Evolutionary conservation across 805 yeast genomes (phyloP).

Genomic region (Maudiozyma serrabonitensis): DNA sequence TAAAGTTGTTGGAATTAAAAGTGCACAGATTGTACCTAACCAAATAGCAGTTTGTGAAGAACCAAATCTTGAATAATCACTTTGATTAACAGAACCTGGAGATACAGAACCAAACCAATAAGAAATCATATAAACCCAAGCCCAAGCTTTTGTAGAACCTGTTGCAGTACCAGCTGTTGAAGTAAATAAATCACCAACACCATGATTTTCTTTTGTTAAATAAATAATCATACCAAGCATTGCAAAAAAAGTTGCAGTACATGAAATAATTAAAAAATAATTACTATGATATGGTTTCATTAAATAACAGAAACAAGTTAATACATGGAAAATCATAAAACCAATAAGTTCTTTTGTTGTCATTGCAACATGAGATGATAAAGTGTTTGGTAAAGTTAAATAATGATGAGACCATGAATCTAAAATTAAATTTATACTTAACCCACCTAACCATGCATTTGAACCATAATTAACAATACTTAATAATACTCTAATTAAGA

Average conservation of each 20-base stretch:
- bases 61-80: conserved; percentile 34
- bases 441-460: conserved; percentile 38
- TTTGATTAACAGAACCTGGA: conserved; percentile 33
- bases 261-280: conserved; percentile 29
- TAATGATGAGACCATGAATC: conserved; percentile 35
- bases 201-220: conserved; percentile 27
- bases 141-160: conserved; percentile 33
- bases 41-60: conserved; percentile 26
- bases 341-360: conserved; percentile 31
- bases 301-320: conserved; percentile 33
- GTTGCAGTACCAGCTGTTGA: conserved; percentile 22
- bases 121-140: conserved; percentile 35
- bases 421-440: conserved; percentile 31
- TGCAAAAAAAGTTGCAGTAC: conserved; percentile 31
- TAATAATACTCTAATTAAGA: conserved; percentile 34
- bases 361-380: conserved; percentile 28
- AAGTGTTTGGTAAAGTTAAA: conserved; percentile 27
- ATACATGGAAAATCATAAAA: conserved; percentile 34
- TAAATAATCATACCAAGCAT: conserved; percentile 35
- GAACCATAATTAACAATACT: conserved; percentile 41
- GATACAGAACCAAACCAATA: conserved; percentile 36
- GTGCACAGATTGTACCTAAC: conserved; percentile 28
- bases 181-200: conserved; percentile 29
- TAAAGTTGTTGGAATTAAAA: conserved; percentile 32
- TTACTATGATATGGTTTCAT: conserved; percentile 38